Percentiles rank a stretch among this genome's conserved stretches.
These are phyloP conservation scores for Chalciporus chontae DNA, from an alignment of 768 basidiomycete genomes.

Conservation along the genomic window DNA sequence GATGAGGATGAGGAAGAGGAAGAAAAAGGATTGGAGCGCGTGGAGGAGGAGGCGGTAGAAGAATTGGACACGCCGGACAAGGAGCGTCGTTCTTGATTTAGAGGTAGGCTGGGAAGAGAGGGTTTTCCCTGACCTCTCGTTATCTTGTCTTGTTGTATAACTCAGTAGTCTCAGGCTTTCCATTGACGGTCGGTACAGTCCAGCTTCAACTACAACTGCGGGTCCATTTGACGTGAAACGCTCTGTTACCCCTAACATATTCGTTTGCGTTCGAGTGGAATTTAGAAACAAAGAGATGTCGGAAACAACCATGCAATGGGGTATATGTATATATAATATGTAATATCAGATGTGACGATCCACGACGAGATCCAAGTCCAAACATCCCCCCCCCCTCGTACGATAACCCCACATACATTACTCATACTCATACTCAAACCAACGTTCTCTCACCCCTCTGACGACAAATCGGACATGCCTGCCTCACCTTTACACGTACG, in stretches of 20 bases:
- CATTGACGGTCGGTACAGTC: too few species aligned
- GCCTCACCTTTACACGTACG: conserved; percentile 56
- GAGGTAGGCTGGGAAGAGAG: too few species aligned
- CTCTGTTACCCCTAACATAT: too few species aligned
- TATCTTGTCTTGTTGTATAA: too few species aligned
- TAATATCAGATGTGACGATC: background rate
- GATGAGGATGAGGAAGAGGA: conserved; percentile 21
- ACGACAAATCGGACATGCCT: conserved; percentile 79
- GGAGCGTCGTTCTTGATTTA: background rate
- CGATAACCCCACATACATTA: background rate
- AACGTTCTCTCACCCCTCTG: conserved; percentile 47
- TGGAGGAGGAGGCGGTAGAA: conserved; percentile 14
- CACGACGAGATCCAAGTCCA: conserved; percentile 12
- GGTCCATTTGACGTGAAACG: background rate
- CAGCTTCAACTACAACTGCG: too few species aligned
- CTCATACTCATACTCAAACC: background rate
- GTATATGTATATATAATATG: conserved; percentile 22
- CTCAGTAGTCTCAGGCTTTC: too few species aligned
- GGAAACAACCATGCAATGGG: background rate
- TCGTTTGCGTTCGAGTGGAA: too few species aligned
- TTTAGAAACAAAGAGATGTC: too few species aligned
- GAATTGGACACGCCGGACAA: conserved; percentile 24
- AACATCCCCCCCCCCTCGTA: too few species aligned
- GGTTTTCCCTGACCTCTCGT: too few species aligned
- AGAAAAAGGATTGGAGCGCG: conserved; percentile 9